Percentiles rank a stretch among this genome's conserved stretches.
Evolutionary conservation across 306 rosid species (phyloP).

Genomic region (Cucurbita ficifolia): DNA sequence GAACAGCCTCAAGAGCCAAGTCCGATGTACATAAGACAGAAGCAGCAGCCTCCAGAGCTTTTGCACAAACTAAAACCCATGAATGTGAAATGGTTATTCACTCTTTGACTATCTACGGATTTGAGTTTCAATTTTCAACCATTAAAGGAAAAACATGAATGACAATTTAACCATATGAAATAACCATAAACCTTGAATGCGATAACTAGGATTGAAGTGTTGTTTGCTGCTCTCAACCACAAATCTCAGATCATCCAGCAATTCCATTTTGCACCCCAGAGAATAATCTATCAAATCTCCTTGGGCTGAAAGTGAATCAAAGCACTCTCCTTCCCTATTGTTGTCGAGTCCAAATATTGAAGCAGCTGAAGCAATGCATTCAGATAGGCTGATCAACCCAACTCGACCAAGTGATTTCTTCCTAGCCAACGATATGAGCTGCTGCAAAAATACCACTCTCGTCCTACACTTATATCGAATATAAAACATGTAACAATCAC

Average conservation of each 20-base stretch:
- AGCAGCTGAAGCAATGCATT: slow-evolving; percentile 83
- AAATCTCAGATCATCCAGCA: slow-evolving; percentile 65
- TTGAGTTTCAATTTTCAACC: slow-evolving; percentile 7
- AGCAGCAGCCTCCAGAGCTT: slow-evolving; percentile 58
- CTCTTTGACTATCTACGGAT: slow-evolving; percentile 5
- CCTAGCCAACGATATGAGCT: slow-evolving; percentile 59
- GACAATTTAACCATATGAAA: slow-evolving; percentile 24
- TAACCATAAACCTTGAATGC: slow-evolving; percentile 52
- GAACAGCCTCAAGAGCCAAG: slow-evolving; percentile 48
- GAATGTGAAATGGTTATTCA: slow-evolving; percentile 15
- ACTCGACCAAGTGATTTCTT: slow-evolving; percentile 64
- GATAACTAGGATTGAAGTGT: slow-evolving; percentile 92
- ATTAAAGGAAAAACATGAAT: slow-evolving; percentile 9
- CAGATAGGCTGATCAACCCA: slow-evolving; percentile 80
- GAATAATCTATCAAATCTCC: slow-evolving; percentile 17
- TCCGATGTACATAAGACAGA: slow-evolving; percentile 56
- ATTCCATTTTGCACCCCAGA: slow-evolving; percentile 24
- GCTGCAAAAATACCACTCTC: slow-evolving; percentile 40
- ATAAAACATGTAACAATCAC: not conserved
- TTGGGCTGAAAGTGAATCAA: slow-evolving; percentile 6
- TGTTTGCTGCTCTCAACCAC: slow-evolving; percentile 79
- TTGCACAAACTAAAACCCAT: slow-evolving; percentile 59
- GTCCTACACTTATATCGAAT: slow-evolving; percentile 37
- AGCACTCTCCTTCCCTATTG: slow-evolving; percentile 20
- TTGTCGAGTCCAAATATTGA: slow-evolving; percentile 15